A percentile compares a stretch with the other conserved stretches of the same genome.
These are phyloP conservation scores for Pseudopyricularia javanii DNA, from an alignment of 2,329 filamentous ascomycete species.

Conservation along the genomic window DNA sequence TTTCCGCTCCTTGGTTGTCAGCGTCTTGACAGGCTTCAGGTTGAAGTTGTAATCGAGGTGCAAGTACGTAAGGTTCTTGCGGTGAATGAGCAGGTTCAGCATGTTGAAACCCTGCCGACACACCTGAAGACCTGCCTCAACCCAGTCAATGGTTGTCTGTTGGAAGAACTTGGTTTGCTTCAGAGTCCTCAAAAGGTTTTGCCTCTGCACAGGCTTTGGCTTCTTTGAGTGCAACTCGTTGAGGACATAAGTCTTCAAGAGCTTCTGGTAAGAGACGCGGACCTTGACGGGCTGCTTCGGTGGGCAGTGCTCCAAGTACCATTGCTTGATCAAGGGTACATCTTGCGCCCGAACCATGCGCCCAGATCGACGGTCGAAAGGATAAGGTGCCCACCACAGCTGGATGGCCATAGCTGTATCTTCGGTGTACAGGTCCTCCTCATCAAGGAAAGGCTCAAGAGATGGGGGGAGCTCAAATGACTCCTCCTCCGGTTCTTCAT, in stretches of 20 bases:
- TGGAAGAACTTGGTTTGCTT: slow-evolving; percentile 99
- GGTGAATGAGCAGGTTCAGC: slow-evolving; percentile 92
- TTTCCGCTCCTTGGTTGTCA: slow-evolving; percentile 98
- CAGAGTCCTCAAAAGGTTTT: slow-evolving; percentile 76
- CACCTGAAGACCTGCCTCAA: slow-evolving; percentile 95
- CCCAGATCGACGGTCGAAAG: slow-evolving; percentile 87
- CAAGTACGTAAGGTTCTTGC: slow-evolving; percentile 95
- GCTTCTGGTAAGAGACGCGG: slow-evolving; percentile 93
- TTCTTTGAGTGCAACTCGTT: slow-evolving; percentile 95
- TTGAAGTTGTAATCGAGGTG: slow-evolving; percentile 99
- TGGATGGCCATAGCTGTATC: slow-evolving; percentile 87
- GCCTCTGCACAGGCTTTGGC: slow-evolving; percentile 90
- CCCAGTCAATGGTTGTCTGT: slow-evolving; percentile 98
- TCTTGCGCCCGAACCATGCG: slow-evolving; percentile 96
- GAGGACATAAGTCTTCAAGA: slow-evolving; percentile 89
- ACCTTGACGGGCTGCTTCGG: slow-evolving; percentile 86
- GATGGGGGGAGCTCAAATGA: slow-evolving; percentile 72
- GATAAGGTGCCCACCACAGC: slow-evolving; percentile 96
- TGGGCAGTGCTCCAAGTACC: slow-evolving; percentile 94
- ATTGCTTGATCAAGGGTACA: slow-evolving; percentile 93
- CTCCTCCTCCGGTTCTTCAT: slow-evolving; percentile 63
- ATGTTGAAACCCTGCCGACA: slow-evolving; percentile 99
- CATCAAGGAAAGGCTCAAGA: slow-evolving; percentile 76
- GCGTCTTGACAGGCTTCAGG: slow-evolving; percentile 93
- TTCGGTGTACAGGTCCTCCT: slow-evolving; percentile 78